phyloP scores from a whole-genome alignment of 441 rosid genomes.

The Melastoma candidum region DNA sequence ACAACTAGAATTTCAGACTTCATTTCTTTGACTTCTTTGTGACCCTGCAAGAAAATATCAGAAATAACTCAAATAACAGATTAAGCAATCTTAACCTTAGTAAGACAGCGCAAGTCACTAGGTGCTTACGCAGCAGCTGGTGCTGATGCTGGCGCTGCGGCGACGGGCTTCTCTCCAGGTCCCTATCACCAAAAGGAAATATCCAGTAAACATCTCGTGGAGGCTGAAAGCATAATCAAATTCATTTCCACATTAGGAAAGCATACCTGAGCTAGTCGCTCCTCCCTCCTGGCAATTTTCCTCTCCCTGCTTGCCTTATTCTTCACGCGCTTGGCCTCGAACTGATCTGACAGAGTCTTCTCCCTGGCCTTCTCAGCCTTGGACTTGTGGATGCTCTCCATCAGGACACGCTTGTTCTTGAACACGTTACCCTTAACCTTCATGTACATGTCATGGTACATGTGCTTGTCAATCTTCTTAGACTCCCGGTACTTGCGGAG shows the following conservation, averaged over 20 bases:
- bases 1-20: neutral
- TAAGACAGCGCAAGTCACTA: neutral
- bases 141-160: constrained; percentile 27
- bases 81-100: neutral
- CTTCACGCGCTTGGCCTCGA: constrained; percentile 19
- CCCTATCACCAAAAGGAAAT: constrained; percentile 29
- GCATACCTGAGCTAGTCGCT: constrained; percentile 16
- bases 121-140: constrained; percentile 31
- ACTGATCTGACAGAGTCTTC: constrained; percentile 17
- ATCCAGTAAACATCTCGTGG: neutral
- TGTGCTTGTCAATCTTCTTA: constrained; percentile 15
- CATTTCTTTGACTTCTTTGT: constrained; percentile 62
- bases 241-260: neutral
- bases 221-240: neutral
- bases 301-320: constrained; percentile 18
- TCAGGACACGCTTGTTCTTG: constrained; percentile 18
- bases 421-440: constrained; percentile 20
- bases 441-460: constrained; percentile 21
- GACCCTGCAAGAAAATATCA: constrained; percentile 23
- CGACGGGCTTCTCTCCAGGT: constrained; percentile 37
- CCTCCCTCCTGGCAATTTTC: constrained; percentile 19
- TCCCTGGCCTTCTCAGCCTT: constrained; percentile 20
- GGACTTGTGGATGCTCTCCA: constrained; percentile 20
- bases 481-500: constrained; percentile 9
- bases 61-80: neutral